Evolutionary conservation across 1,139 yeast genomes (phyloP).

Genomic region (Geotrichum citri-aurantii): DNA sequence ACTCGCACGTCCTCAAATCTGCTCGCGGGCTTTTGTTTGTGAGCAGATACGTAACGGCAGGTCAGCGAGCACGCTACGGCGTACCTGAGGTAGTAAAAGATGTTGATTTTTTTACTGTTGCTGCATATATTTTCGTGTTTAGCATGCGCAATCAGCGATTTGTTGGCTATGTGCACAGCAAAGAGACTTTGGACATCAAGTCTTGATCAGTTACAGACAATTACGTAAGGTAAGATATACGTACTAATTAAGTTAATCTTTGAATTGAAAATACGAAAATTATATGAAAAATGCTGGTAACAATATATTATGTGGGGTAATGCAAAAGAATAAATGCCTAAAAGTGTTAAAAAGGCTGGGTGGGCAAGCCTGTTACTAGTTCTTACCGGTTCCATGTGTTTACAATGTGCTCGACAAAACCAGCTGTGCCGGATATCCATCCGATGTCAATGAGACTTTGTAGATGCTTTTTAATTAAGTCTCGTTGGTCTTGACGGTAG

Average conservation of each 20-base stretch:
- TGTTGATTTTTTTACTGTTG: slow-evolving; percentile 5
- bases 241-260: neutral
- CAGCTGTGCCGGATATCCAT: neutral
- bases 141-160: slow-evolving; percentile 1
- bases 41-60: neutral
- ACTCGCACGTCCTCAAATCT: slow-evolving; percentile 29
- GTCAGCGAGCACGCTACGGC: neutral
- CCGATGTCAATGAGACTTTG: neutral
- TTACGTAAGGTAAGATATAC: neutral
- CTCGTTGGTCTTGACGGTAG: neutral
- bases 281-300: neutral
- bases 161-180: neutral
- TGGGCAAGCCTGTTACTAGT: no score
- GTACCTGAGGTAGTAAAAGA: neutral
- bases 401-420: neutral
- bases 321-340: no score
- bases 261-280: neutral
- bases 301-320: no score
- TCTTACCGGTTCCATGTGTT: neutral
- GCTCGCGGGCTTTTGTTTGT: slow-evolving; percentile 28
- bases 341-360: no score
- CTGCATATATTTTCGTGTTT: slow-evolving; percentile 1
- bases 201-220: neutral
- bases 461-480: neutral
- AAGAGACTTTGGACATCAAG: slow-evolving; percentile 5